Base-by-base conservation (phyloP, 345 rosid genomes). In the Abelmoschus esculentus region DNA sequence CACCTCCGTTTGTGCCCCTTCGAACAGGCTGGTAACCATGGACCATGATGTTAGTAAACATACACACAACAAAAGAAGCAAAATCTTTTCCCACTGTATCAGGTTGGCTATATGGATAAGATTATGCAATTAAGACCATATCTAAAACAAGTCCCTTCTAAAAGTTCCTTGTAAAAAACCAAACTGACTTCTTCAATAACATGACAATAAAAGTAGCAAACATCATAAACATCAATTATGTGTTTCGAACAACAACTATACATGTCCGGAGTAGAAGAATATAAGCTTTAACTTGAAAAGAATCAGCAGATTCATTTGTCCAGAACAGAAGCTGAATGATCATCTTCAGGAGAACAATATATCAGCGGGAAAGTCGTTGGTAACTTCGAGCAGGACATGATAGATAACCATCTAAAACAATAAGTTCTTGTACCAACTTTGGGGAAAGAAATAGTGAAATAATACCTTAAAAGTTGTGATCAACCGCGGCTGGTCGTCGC, bases 1-100 rank as follows among this genome's bases (percentile, higher is more conserved):
- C 96, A 42, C 97, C 96, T 61, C 99, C 99, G 75, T 91, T 95
- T 19, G 99, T 91, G 49, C 99, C 99, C 80, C 78, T 87, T 77
- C 83, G 86, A 70, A 91, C 99, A 26, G 89, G 96, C 97, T 95
- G 84, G 66, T 52, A 79, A 64, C 49, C 64, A 81, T 26, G 42
- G 1, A 49, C 57, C 2, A 17, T 47, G 1, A 49, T 29, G 31
- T 66, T 49, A 66, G 70, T 0, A n/a, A 65, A 47, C 32, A 47
- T 11, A 6, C 32, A 8, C 4, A 12, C 11, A 42, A 46, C 38
- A 46, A 65, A 26, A 26, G 38, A 65, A 47, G 22, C 26, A 50
- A n/a, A 66, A 8, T 29, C 57, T 66, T 49, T 49, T 66, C 44
- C 56, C 14, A 8, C 7, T 7, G 14, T 46, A 66, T 66, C 40